These are phyloP conservation scores for Zygoascus biomembranicola DNA, from an alignment of 805 yeast genomes.

Conservation along the genomic window DNA sequence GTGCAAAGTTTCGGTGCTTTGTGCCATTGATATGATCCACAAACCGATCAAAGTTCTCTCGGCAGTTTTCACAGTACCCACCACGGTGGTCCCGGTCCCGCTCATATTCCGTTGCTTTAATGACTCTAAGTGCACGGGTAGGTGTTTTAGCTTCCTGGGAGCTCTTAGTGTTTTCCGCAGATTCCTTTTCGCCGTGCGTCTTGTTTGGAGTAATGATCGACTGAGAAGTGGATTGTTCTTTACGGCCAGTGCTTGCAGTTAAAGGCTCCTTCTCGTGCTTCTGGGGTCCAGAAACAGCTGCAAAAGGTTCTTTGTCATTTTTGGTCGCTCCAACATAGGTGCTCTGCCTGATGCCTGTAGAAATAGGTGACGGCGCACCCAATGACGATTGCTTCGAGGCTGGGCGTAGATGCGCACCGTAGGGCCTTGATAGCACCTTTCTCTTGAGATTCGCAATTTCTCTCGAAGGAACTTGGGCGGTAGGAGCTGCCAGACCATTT, in stretches of 20 bases:
- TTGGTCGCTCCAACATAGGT: background rate
- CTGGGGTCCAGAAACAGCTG: background rate
- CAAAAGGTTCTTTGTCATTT: background rate
- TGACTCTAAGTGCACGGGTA: background rate
- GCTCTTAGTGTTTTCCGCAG: background rate
- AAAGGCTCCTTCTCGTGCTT: background rate
- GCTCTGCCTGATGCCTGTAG: background rate
- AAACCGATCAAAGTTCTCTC: conserved; percentile 71
- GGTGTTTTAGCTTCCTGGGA: background rate
- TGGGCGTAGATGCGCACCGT: background rate
- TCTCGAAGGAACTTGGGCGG: conserved; percentile 28
- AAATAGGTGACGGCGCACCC: background rate
- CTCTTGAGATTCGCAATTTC: conserved; percentile 36
- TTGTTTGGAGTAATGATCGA: background rate
- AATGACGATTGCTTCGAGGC: background rate
- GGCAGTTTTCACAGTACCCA: conserved; percentile 93
- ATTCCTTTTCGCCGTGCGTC: background rate
- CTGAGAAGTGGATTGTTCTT: background rate
- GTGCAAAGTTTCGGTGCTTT: conserved; percentile 73
- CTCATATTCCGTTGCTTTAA: conserved; percentile 2
- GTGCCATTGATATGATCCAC: conserved; percentile 64
- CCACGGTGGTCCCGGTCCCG: conserved; percentile 3
- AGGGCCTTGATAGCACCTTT: conserved; percentile 24
- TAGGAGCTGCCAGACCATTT: conserved; percentile 25
- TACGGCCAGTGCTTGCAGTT: background rate